Base-by-base conservation (phyloP, 2,329 filamentous ascomycete genomes). In the Venturia carpophila region DNA sequence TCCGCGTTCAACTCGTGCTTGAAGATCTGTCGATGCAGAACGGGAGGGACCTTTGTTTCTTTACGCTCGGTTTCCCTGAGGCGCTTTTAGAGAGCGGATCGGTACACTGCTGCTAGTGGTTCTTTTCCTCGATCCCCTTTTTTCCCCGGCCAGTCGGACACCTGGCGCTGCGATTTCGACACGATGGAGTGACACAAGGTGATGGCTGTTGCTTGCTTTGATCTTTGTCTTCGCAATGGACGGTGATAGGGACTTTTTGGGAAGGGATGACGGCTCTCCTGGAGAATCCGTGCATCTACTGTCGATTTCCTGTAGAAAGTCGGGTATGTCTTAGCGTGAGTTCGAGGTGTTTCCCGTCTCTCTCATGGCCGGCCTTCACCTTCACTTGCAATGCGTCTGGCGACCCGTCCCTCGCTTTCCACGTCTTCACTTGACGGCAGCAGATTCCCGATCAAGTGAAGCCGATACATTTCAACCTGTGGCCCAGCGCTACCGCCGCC, bases 321-420 rank as follows among this genome's bases (percentile, higher is more conserved):
- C 27, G n/a, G n/a, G n/a, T n/a, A n/a, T 52, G 47, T 52, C 47
- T 52, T 52, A 27, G 47, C 15, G 47, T 52, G 21, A 52, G 47
- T 52, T 27, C n/a, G 6, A 21, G 19, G 24, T 13, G 3, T 49
- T 49, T 11, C 19, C 19, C 21, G 6, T 19, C 21, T 9, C 43
- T 7, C 19, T 47, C 21, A 7, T 6, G 6, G 45, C 27, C 13
- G 45, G 45, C 15, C 4, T 43, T 43, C 17, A 4, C 4, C 19
- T 47, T 34, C 39, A 41, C 39, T 15, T 41, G 39, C 37, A 39
- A n/a, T n/a, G n/a, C 3, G 30, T 6, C 30, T 34, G 30, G 30
- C 30, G 30, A 34, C 6, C 30, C 30, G 30, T 34, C 30, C 3
- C 30, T 34, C 6, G 6, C 6, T 6, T 34, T 34, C 30, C 30